Evolutionary conservation across 805 yeast genomes (phyloP), one percentile per base, ranked within the genome.

Genomic region (Pichia nakasei): DNA sequence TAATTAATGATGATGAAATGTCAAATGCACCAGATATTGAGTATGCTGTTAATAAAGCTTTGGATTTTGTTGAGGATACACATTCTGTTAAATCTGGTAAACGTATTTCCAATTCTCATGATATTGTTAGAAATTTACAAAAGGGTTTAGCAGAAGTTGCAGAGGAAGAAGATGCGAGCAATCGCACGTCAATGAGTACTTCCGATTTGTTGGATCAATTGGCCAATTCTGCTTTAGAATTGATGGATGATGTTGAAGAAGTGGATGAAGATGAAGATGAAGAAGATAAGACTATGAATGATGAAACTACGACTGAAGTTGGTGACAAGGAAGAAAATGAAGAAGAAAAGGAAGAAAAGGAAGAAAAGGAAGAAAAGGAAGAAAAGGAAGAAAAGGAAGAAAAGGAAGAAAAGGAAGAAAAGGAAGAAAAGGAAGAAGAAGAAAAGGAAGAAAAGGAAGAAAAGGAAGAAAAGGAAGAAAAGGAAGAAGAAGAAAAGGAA

Each of bases 1-100:
- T 78, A 45, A 60, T 72, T 27, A 54, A 56, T 38, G 79, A 71
- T 48, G 80, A 75, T 39, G 71, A 72, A 1, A 73, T 68, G 48
- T 64, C 68, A 6, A 71, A 67, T 40, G 67, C 72, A 48, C 68
- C 69, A 31, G 69, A 67, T 42, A 66, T 75, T 43, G 80, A 75
- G 51, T 68, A 65, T 37, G 74, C 76, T 55, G 68, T 73, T 39
- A 67, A 67, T 43, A 65, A 62, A 37, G 76, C 75, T n/a, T 63
- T 73, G 53, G 64, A 57, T 39, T 48, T 55, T 20, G 65, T 59
- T 37, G 59, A 48, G 20, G 41, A 48, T 32, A 48, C 58, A 11
- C 52, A 50, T 38, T 50, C 51, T 33, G 53, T 50, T 18, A 47
- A 45, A 39, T 50, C 45, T 18, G 60, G 55, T 5, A 46, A 51